Conservation (phyloP, 495 filamentous ascomycete genomes). For the Neurospora hispaniola region DNA sequence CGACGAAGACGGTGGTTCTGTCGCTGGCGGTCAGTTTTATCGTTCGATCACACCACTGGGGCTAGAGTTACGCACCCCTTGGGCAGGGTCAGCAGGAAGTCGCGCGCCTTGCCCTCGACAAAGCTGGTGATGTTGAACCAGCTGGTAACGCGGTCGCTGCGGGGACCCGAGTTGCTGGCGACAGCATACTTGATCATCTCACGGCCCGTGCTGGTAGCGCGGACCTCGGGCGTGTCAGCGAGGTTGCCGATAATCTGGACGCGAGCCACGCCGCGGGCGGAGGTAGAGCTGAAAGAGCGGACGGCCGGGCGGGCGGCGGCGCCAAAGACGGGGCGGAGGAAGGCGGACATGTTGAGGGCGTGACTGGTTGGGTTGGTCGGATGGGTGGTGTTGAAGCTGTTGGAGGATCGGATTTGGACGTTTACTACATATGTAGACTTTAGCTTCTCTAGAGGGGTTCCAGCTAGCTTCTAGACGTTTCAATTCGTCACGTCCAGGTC, state of each 20-base stretch:
- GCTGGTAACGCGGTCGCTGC: constrained; percentile 56
- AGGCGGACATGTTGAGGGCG: constrained; percentile 25
- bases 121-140: constrained; percentile 70
- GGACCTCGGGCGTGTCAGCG: constrained; percentile 56
- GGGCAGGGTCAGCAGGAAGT: constrained; percentile 51
- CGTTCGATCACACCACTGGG: neutral
- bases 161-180: constrained; percentile 44
- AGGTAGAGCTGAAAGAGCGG: constrained; percentile 45
- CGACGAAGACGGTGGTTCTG: constrained; percentile 60
- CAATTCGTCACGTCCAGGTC: neutral
- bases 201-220: constrained; percentile 50
- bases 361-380: neutral
- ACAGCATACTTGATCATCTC: constrained; percentile 61
- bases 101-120: constrained; percentile 48
- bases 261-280: constrained; percentile 47
- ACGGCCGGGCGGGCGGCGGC: constrained; percentile 25
- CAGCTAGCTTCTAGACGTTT: neutral
- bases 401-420: neutral
- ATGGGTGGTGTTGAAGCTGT: neutral
- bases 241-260: constrained; percentile 71
- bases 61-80: constrained; percentile 60
- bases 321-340: constrained; percentile 32
- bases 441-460: neutral
- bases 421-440: neutral
- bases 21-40: neutral